These are phyloP conservation scores for Selaginella tamariscina DNA, from an alignment of 75 land plant genomes.

Conservation along the genomic window DNA sequence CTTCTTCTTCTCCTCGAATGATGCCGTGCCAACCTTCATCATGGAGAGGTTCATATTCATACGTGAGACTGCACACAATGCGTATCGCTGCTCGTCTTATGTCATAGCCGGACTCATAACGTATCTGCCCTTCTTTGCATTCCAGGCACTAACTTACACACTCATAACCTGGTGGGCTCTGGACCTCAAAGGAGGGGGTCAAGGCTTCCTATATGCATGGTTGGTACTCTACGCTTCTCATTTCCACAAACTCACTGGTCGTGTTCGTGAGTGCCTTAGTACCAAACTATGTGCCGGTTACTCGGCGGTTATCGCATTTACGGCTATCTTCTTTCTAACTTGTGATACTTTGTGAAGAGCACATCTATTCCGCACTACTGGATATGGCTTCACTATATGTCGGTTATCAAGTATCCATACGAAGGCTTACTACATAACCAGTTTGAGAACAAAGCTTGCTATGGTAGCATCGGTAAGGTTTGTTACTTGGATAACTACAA, in stretches of 20 bases:
- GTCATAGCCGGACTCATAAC: conserved; percentile 45
- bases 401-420: conserved; percentile 27
- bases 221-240: conserved; percentile 50
- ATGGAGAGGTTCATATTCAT: conserved; percentile 66
- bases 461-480: neutral
- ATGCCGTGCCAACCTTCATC: conserved; percentile 67
- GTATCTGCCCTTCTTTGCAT: conserved; percentile 47
- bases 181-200: conserved; percentile 24
- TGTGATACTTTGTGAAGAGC: conserved; percentile 47
- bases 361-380: conserved; percentile 17
- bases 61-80: conserved; percentile 59
- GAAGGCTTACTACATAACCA: conserved; percentile 26
- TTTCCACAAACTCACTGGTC: conserved; percentile 58
- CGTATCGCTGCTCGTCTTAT: conserved; percentile 63
- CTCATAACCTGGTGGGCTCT: conserved; percentile 42
- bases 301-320: conserved; percentile 66
- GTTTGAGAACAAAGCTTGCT: conserved; percentile 8
- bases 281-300: conserved; percentile 58
- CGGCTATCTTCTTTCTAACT: conserved; percentile 57
- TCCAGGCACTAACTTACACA: conserved; percentile 43
- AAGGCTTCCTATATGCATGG: conserved; percentile 36
- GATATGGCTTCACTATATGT: conserved; percentile 27
- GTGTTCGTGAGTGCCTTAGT: conserved; percentile 53
- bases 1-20: conserved; percentile 60
- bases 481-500: neutral